A percentile compares a stretch with the other conserved stretches of the same genome.
These are phyloP conservation scores for Aphanomyces astaci DNA, from an alignment of 352 stramenopile genomes.

Conservation along the genomic window DNA sequence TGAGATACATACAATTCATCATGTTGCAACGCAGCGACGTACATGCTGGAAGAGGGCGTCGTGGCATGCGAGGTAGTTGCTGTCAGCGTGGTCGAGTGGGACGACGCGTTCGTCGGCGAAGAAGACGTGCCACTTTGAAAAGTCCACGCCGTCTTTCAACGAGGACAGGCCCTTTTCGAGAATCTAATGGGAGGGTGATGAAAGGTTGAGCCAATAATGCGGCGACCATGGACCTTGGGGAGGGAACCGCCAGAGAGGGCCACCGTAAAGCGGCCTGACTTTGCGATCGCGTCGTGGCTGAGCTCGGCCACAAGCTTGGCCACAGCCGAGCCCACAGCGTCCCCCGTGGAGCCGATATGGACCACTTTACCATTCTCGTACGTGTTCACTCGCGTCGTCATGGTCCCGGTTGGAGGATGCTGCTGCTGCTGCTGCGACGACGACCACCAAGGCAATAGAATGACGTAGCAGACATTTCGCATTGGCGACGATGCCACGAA, in stretches of 20 bases:
- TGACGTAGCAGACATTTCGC: neutral
- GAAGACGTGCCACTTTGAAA: slow-evolving; percentile 95
- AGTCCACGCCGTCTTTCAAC: slow-evolving; percentile 83
- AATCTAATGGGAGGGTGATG: slow-evolving; percentile 48
- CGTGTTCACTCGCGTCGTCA: slow-evolving; percentile 19
- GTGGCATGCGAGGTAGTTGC: slow-evolving; percentile 92
- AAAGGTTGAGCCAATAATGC: neutral
- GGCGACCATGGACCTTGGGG: slow-evolving; percentile 41
- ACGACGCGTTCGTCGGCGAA: slow-evolving; percentile 98
- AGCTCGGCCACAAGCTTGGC: slow-evolving; percentile 55
- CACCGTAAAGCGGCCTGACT: slow-evolving; percentile 62
- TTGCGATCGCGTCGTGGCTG: slow-evolving; percentile 53
- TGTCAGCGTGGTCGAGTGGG: slow-evolving; percentile 85
- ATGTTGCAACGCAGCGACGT: slow-evolving; percentile 2
- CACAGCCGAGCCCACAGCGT: slow-evolving; percentile 53
- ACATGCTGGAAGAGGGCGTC: slow-evolving; percentile 83
- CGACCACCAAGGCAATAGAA: neutral
- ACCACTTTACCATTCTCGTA: slow-evolving; percentile 37
- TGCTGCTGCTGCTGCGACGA: too few species aligned
- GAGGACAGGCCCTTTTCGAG: slow-evolving; percentile 68
- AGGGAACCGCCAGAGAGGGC: slow-evolving; percentile 83
- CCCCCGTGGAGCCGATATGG: slow-evolving; percentile 42
- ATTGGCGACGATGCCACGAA: neutral
- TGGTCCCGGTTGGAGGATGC: too few species aligned
- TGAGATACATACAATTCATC: too few species aligned